Evolutionary conservation across 2,329 filamentous ascomycete genomes (phyloP).

Genomic region (Colletotrichum sp.): DNA sequence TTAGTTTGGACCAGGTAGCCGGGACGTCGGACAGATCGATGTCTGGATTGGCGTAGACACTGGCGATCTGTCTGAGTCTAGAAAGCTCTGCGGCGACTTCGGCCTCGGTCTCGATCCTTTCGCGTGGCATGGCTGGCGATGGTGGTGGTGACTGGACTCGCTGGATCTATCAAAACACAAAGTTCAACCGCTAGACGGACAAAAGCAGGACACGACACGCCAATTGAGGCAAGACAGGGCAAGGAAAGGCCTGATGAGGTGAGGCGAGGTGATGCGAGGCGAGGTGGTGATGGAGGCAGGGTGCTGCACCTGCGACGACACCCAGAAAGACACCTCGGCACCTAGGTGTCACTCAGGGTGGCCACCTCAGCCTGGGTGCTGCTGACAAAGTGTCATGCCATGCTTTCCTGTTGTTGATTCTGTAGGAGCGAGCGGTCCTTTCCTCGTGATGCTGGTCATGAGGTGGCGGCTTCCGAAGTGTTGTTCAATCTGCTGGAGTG

Average conservation of each 20-base stretch:
- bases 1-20: not conserved
- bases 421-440: not conserved
- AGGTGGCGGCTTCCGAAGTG: not conserved
- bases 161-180: not conserved
- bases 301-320: not conserved
- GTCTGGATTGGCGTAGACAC: not conserved
- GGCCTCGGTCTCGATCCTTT: not conserved
- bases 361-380: not conserved
- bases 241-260: not conserved
- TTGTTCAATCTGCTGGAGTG: not conserved
- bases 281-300: not conserved
- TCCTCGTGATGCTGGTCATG: not conserved
- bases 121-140: not conserved
- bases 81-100: not conserved
- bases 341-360: not conserved
- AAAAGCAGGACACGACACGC: not conserved
- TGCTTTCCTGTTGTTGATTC: not conserved
- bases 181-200: not conserved
- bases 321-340: not conserved
- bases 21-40: not conserved
- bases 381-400: not conserved
- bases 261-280: not conserved
- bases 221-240: not conserved
- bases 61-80: not conserved
- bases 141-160: not conserved